Base-by-base conservation (phyloP, 768 basidiomycete genomes). In the Gyrodon lividus region DNA sequence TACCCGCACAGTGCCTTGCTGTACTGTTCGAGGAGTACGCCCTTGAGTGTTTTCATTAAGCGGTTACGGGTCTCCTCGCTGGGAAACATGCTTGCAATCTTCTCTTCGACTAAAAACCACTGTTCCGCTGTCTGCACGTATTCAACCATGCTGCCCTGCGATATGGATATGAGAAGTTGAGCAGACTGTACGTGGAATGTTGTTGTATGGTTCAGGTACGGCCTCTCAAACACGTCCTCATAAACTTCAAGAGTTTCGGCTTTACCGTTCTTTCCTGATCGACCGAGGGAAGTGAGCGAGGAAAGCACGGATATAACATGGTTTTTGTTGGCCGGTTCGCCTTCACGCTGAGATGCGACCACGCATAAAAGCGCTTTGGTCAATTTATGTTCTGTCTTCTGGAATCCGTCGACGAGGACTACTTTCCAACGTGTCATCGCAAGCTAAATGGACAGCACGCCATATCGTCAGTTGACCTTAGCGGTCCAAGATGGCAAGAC, bases 361-460 rank as follows among this genome's bases (percentile, higher is more conserved):
- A 94, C 77, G 39, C 85, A 81, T 39, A 96, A 76, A 40, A 96
- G 78, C 6, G 92, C 91, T 56, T 81, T 80, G 1, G 91, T 89
- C n/a, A 95, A 77, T 72, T 89, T 90, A 56, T 78, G 76, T 58
- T 84, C 75, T 57, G 84, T 86, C 58, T 75, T 74, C 70, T 92
- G 91, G 26, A 92, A 77, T 48, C 83, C 84, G 40, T 82, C 70
- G 74, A 95, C 95, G 54, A 95, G 82, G 69, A 89, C 82, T 53
- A 78, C 77, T 64, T 86, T 92, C 94, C 93, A 97, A 72, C 92
- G 89, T 0, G 92, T 89, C 34, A 97, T 81, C 3, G 93, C 87
- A 54, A 97, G 84, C 90, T 84, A 52, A 14, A 43, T 16, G 7
- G 7, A 8, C 8, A 26, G 24, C 24, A 26, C 24, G 24, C 6